Evolutionary conservation across 768 basidiomycete species (phyloP), one percentile per base, ranked within the genome.

Genomic region (Rhizopogon vulgaris): DNA sequence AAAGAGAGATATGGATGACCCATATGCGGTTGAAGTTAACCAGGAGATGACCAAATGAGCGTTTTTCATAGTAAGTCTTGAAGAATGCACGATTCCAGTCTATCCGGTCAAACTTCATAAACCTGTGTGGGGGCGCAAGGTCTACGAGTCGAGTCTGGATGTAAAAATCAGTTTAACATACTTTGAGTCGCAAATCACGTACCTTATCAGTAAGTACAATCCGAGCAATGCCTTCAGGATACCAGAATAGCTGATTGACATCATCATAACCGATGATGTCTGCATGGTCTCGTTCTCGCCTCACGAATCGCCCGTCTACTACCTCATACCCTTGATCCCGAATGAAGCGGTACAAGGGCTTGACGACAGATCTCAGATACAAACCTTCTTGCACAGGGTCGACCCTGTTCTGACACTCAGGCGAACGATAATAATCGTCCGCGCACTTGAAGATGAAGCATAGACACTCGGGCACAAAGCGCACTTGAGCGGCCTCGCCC

Each of bases 381-480:
- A 97, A 73, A 0, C 95, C 96, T 62, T 97, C 95, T 0, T 91
- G 90, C 0, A 97, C 92, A 0, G 94, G 84, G 49, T 97, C 94
- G 40, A 90, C 73, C 41, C 92, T 77, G 66, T 82, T 90, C 69
- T 99, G 96, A 61, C 96, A 99, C 62, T 98, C 96, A n/a, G 95
- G 85, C 3, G 90, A 93, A 24, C 96, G 94, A 69, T 99, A 99
- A 69, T 97, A 99, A 72, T 99, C 96, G 66, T 99, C 96, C 12
- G 96, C 96, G 64, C 96, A 98, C 72, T 99, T 99, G 87, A 99
- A 99, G 71, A 99, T 96, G 78, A 97, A 99, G 72, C 94, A 97
- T 41, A 99, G 73, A 62, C 92, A 94, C 68, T 99, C 96, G 2
- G 96, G 95, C 12, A 91, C 79, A 69, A 97, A 98, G 12, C 96